These are phyloP conservation scores for Fusarium sp. DNA, from an alignment of 2,329 filamentous ascomycete genomes.

Conservation along the genomic window DNA sequence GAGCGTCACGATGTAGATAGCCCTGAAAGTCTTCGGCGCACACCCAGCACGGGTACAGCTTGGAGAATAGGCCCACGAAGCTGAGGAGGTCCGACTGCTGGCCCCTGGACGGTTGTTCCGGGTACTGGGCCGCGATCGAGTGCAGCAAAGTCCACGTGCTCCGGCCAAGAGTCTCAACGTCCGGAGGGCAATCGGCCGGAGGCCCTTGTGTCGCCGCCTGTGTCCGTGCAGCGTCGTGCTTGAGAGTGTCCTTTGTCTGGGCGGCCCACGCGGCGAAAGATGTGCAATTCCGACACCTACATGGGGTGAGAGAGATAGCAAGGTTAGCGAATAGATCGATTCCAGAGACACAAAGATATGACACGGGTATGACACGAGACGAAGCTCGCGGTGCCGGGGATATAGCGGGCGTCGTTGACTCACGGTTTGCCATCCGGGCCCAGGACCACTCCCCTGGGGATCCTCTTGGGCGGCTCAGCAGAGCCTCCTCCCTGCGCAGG, in stretches of 20 bases:
- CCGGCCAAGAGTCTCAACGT: slow-evolving; percentile 88
- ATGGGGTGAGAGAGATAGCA: not conserved
- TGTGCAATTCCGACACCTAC: slow-evolving; percentile 51
- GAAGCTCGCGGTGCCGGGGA: not conserved
- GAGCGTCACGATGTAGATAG: slow-evolving; percentile 81
- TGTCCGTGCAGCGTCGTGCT: slow-evolving; percentile 48
- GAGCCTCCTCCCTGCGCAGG: slow-evolving; percentile 38
- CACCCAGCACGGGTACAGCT: slow-evolving; percentile 94
- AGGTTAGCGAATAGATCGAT: slow-evolving; percentile 29
- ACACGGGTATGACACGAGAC: slow-evolving; percentile 3
- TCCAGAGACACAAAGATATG: slow-evolving; percentile 12
- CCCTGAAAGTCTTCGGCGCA: slow-evolving; percentile 91
- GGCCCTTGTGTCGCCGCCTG: slow-evolving; percentile 52
- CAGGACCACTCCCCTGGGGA: slow-evolving; percentile 79
- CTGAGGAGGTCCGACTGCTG: slow-evolving; percentile 82
- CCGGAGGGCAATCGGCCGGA: slow-evolving; percentile 83
- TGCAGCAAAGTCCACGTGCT: slow-evolving; percentile 95
- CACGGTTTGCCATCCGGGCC: slow-evolving; percentile 89
- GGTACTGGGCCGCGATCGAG: slow-evolving; percentile 89
- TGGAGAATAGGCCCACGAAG: slow-evolving; percentile 85
- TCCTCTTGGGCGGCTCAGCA: slow-evolving; percentile 60
- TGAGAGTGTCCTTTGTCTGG: slow-evolving; percentile 60
- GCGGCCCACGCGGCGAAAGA: slow-evolving; percentile 62
- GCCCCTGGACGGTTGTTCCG: slow-evolving; percentile 71
- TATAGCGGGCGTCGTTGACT: slow-evolving; percentile 50